phyloP scores from a whole-genome alignment of 495 filamentous ascomycete species.

The Trypethelium eluteriae region DNA sequence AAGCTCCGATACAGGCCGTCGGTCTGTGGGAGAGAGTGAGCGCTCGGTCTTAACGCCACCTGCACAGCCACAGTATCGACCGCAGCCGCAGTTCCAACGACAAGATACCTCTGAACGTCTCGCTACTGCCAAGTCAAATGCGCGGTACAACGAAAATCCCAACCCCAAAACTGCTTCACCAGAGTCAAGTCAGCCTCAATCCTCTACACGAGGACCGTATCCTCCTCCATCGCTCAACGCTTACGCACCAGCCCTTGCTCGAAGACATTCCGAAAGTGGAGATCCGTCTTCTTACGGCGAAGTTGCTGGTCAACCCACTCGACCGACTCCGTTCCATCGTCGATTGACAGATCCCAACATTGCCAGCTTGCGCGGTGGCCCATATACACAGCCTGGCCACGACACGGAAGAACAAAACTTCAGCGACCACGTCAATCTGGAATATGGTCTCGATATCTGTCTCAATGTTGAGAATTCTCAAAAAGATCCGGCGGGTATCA shows the following conservation, averaged over 20 bases:
- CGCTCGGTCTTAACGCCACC: background rate
- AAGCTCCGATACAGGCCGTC: background rate
- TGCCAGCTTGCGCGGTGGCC: constrained; percentile 15
- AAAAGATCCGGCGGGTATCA: constrained; percentile 80
- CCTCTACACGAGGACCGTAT: background rate
- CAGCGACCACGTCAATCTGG: constrained; percentile 51
- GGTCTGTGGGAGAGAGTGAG: background rate
- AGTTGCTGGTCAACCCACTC: constrained; percentile 25
- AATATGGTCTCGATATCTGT: constrained; percentile 73
- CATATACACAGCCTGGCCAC: constrained; percentile 18
- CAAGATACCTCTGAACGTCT: constrained; percentile 2
- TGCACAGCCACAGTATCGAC: background rate
- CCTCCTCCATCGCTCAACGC: background rate
- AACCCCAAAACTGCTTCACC: constrained; percentile 19
- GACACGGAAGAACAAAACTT: constrained; percentile 17
- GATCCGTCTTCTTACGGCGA: background rate
- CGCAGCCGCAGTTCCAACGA: background rate
- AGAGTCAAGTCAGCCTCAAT: constrained; percentile 16
- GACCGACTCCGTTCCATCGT: constrained; percentile 55
- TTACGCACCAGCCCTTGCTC: background rate
- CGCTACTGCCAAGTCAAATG: background rate
- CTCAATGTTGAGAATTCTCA: constrained; percentile 82
- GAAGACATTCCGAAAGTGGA: background rate
- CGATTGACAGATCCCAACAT: constrained; percentile 55
- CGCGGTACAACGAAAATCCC: constrained; percentile 16